Evolutionary conservation across 1,284 basidiomycete species (phyloP).

Genomic region (Ustilago lituana): DNA sequence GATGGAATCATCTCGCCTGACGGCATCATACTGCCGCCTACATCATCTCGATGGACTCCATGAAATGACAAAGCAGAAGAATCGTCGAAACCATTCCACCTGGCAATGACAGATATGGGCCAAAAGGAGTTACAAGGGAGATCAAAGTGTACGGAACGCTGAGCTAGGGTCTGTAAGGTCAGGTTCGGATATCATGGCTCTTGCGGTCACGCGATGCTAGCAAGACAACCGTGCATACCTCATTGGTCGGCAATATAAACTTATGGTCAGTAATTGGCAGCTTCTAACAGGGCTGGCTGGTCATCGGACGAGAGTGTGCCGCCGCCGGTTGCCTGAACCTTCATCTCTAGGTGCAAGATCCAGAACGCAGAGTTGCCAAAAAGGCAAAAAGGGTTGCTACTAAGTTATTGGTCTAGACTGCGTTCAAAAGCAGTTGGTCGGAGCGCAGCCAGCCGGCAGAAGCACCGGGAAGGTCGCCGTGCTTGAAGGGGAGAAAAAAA

Average conservation of each 20-base stretch:
- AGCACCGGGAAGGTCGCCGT: slow-evolving; percentile 25
- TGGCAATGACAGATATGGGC: too few relatives aligned
- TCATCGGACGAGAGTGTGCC: slow-evolving; percentile 11
- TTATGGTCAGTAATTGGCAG: background rate
- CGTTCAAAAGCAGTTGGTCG: slow-evolving; percentile 9
- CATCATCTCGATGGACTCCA: slow-evolving; percentile 29
- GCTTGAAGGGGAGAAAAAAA: background rate
- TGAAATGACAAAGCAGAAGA: slow-evolving; percentile 4
- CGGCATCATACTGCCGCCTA: slow-evolving; percentile 25
- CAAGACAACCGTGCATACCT: too few relatives aligned
- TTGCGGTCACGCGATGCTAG: slow-evolving; percentile 4
- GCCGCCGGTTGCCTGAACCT: slow-evolving; percentile 5
- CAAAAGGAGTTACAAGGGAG: too few relatives aligned
- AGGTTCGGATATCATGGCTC: slow-evolving; percentile 11
- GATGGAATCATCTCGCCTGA: slow-evolving; percentile 64
- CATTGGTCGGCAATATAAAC: too few relatives aligned
- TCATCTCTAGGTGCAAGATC: too few relatives aligned
- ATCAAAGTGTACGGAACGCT: too few relatives aligned
- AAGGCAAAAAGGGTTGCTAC: too few relatives aligned
- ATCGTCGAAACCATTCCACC: too few relatives aligned
- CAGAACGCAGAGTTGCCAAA: too few relatives aligned
- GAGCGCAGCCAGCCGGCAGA: slow-evolving; percentile 32
- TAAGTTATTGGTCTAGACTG: slow-evolving; percentile 5
- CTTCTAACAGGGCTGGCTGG: background rate
- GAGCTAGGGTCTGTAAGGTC: slow-evolving; percentile 1